These are phyloP conservation scores for Cryptosporidium meleagridis DNA, from an alignment of 169 alveolate species.

Conservation along the genomic window DNA sequence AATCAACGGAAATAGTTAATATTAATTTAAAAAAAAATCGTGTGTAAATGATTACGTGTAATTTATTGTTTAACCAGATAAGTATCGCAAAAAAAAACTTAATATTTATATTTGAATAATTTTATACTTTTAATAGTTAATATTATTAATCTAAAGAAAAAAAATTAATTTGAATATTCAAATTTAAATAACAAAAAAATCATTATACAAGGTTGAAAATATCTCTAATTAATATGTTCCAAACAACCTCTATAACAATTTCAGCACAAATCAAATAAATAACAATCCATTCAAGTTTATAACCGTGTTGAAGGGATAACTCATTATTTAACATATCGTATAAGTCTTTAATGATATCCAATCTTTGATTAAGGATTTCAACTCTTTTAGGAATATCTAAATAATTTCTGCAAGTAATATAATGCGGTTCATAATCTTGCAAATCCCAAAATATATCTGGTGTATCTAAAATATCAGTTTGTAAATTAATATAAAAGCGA, in stretches of 20 bases:
- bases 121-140: too few relatives aligned
- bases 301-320: constrained; percentile 85
- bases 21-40: too few relatives aligned
- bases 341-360: constrained; percentile 86
- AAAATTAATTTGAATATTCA: too few relatives aligned
- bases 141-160: too few relatives aligned
- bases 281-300: constrained; percentile 87
- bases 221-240: constrained; percentile 86
- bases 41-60: too few relatives aligned
- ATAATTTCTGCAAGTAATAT: constrained; percentile 82
- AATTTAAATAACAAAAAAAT: too few relatives aligned
- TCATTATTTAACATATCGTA: constrained; percentile 88
- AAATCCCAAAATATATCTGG: constrained; percentile 89
- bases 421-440: constrained; percentile 86
- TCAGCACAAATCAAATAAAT: constrained; percentile 84
- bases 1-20: too few relatives aligned
- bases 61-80: neutral
- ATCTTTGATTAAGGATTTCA: constrained; percentile 85
- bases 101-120: too few relatives aligned
- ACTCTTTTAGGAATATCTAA: constrained; percentile 87
- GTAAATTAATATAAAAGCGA: constrained; percentile 86
- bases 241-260: constrained; percentile 85
- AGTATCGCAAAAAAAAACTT: too few relatives aligned
- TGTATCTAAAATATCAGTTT: constrained; percentile 86
- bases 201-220: constrained; percentile 81